Base-by-base conservation (phyloP, 2,329 filamentous ascomycete species). In the Ophiostoma angusticollis region DNA sequence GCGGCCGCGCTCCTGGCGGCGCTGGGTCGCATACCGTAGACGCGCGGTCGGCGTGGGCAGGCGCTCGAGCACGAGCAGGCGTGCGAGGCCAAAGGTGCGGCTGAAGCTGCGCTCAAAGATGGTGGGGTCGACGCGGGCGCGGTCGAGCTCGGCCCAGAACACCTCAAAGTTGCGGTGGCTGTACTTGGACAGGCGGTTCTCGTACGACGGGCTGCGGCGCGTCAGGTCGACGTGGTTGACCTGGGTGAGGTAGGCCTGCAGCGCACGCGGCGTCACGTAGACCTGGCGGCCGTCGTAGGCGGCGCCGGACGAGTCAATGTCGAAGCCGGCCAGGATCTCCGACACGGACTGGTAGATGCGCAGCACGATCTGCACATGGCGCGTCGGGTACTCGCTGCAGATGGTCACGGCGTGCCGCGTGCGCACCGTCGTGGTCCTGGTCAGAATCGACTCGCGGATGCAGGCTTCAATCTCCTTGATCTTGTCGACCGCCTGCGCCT, bases 381-480 rank as follows among this genome's bases (percentile, higher is more conserved):
- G 77, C 25, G 77, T 84, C 0, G 84, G 85, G 52, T 91, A 87
- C 55, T 89, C 78, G 31, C 79, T 84, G 24, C 62, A 64, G 52
- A 93, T 91, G 0, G 85, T 93, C 41, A 93, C 78, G 9, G 84
- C 81, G 52, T 93, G 81, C 62, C 89, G 93, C 14, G 85, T 93
- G 25, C 85, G 72, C 32, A 93, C 74, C 0, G 83, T 84, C 0
- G 84, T 89, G 1, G 81, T 84, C 58, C 93, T 84, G n/a, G 78
- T 73, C 17, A 93, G 64, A 38, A 93, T 78, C 4, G 80, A 76
- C 58, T 91, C 80, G 31, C 74, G 75, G 48, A 93, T 70, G n/a
- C 66, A 69, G 17, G 66, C 61, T 56, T 93, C 85, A 43, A 93
- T 89, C 47, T 84, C 66, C 53, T 80, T 80, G 58, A 93, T 91